A percentile compares a stretch with the other conserved stretches of the same genome.
phyloP scores from a whole-genome alignment of 192 early-diverging fungal species.

The Backusella parvicylindrica region DNA sequence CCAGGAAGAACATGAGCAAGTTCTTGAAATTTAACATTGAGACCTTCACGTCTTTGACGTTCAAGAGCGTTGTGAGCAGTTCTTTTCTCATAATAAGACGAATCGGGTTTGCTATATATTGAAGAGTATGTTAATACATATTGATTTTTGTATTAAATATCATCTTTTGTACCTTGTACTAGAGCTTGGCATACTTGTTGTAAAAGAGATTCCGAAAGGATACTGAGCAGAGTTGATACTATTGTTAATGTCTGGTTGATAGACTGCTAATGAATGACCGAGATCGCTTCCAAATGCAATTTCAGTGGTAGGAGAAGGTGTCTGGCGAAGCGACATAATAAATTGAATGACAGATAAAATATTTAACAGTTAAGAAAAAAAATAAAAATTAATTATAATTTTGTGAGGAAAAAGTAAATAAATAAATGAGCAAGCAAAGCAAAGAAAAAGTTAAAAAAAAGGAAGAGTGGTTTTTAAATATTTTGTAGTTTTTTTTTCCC shows the following conservation, averaged over 20 bases:
- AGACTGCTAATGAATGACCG: background rate
- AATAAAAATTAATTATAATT: background rate
- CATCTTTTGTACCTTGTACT: background rate
- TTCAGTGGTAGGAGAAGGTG: background rate
- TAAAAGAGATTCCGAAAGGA: background rate
- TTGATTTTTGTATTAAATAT: background rate
- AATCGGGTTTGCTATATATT: background rate
- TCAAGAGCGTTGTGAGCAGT: constrained; percentile 82
- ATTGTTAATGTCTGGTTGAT: background rate
- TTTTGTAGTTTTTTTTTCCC: background rate
- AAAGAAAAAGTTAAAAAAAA: background rate
- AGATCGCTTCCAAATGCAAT: background rate
- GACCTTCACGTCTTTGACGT: constrained; percentile 73
- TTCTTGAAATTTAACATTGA: constrained; percentile 81
- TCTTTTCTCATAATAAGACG: constrained; percentile 49
- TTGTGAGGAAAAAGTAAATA: background rate
- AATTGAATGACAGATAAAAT: background rate
- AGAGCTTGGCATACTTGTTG: background rate
- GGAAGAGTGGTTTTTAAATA: background rate
- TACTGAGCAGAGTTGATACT: background rate
- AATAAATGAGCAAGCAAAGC: background rate
- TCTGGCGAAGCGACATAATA: background rate
- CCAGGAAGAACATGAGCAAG: constrained; percentile 75
- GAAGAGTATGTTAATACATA: background rate
- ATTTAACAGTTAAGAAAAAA: background rate